These are phyloP conservation scores for Penicillium verhagenii DNA, from an alignment of 495 filamentous ascomycete species.

Conservation along the genomic window DNA sequence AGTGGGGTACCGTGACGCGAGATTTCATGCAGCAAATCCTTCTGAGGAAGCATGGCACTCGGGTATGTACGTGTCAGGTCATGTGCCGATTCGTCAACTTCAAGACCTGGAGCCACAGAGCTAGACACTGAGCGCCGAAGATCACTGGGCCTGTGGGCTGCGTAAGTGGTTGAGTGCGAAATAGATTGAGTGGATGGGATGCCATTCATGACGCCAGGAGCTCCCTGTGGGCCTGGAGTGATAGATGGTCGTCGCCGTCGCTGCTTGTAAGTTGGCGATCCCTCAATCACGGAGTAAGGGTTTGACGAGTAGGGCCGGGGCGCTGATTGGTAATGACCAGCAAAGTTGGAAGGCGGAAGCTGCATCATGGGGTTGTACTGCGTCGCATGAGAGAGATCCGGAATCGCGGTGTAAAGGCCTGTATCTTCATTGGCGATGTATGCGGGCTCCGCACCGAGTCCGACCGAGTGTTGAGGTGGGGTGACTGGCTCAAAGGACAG, in stretches of 20 bases:
- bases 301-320: slow-evolving; percentile 73
- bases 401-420: slow-evolving; percentile 90
- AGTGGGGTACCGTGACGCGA: slow-evolving; percentile 88
- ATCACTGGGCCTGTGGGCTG: slow-evolving; percentile 76
- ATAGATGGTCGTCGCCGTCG: slow-evolving; percentile 89
- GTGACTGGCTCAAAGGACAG: slow-evolving; percentile 96
- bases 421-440: slow-evolving; percentile 98
- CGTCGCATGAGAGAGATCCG: slow-evolving; percentile 62
- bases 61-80: slow-evolving; percentile 65
- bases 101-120: slow-evolving; percentile 78
- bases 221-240: slow-evolving; percentile 65
- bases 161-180: slow-evolving; percentile 43
- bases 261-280: slow-evolving; percentile 98
- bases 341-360: slow-evolving; percentile 81
- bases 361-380: slow-evolving; percentile 83
- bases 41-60: slow-evolving; percentile 67
- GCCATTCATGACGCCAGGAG: slow-evolving; percentile 49
- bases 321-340: slow-evolving; percentile 67
- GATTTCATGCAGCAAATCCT: slow-evolving; percentile 74
- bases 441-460: slow-evolving; percentile 79
- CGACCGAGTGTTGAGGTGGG: slow-evolving; percentile 82
- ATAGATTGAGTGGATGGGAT: slow-evolving; percentile 27
- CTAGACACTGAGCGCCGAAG: slow-evolving; percentile 87
- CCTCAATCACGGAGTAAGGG: slow-evolving; percentile 94
- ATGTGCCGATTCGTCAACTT: slow-evolving; percentile 69